A percentile compares a stretch with the other conserved stretches of the same genome.
Evolutionary conservation across 805 yeast species (phyloP).

Genomic region (Teunomyces aglyptinius): DNA sequence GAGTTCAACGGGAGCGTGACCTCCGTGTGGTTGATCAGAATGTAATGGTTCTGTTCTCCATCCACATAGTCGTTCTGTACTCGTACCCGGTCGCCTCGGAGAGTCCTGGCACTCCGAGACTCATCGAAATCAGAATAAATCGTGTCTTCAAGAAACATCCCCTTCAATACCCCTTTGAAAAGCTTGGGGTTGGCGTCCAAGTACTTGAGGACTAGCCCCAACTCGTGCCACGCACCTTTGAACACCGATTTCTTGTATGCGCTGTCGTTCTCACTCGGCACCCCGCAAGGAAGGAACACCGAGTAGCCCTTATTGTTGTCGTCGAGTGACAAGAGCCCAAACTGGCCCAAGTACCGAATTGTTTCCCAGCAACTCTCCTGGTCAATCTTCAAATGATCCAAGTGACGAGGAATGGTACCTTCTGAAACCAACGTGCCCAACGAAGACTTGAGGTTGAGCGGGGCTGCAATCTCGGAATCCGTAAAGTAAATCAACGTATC

Average conservation of each 20-base stretch:
- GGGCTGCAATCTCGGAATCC: slow-evolving; percentile 59
- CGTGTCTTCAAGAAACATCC: slow-evolving; percentile 58
- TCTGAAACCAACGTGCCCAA: slow-evolving; percentile 48
- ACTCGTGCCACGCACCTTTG: slow-evolving; percentile 56
- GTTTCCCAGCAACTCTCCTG: slow-evolving; percentile 59
- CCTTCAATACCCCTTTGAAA: slow-evolving; percentile 52
- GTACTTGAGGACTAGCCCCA: slow-evolving; percentile 60
- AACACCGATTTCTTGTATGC: neutral
- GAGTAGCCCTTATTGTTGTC: slow-evolving; percentile 67
- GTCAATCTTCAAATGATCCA: slow-evolving; percentile 32
- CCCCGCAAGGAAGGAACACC: slow-evolving; percentile 70
- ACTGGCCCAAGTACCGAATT: slow-evolving; percentile 51
- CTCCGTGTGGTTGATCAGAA: slow-evolving; percentile 30
- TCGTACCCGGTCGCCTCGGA: slow-evolving; percentile 28
- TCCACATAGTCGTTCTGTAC: slow-evolving; percentile 19
- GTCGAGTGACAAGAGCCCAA: slow-evolving; percentile 51
- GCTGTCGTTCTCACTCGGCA: neutral
- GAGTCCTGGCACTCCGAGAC: slow-evolving; percentile 16
- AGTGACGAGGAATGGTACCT: slow-evolving; percentile 26
- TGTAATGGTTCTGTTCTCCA: slow-evolving; percentile 19
- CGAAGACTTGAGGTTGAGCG: slow-evolving; percentile 61
- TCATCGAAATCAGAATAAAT: slow-evolving; percentile 59
- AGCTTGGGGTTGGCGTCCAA: slow-evolving; percentile 51
- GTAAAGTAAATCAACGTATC: slow-evolving; percentile 61
- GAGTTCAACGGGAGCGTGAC: slow-evolving; percentile 42